Percentiles rank a stretch among this genome's conserved stretches.
These are phyloP conservation scores for Zelonia costaricensis DNA, from an alignment of 208 protist genomes.

Conservation along the genomic window DNA sequence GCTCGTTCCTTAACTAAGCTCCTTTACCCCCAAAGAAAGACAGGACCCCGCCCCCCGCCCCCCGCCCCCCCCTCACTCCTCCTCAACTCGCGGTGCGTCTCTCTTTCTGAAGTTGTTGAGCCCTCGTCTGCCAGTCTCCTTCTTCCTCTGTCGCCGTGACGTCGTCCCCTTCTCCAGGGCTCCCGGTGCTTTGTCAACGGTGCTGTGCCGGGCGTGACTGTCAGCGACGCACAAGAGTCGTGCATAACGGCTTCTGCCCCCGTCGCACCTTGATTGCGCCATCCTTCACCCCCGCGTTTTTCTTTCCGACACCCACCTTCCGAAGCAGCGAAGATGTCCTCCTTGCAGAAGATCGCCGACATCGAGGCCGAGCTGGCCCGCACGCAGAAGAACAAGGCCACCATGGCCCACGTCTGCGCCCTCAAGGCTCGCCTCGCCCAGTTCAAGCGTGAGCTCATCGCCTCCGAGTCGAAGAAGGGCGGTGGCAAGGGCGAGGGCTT, in stretches of 20 bases:
- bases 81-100: too few relatives aligned
- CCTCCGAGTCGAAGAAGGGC: slow-evolving; percentile 85
- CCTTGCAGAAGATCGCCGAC: slow-evolving; percentile 93
- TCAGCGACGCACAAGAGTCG: too few relatives aligned
- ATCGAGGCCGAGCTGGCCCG: slow-evolving; percentile 97
- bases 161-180: too few relatives aligned
- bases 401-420: slow-evolving; percentile 95
- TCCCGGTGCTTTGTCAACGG: too few relatives aligned
- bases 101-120: too few relatives aligned
- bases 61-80: too few relatives aligned
- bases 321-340: slow-evolving; percentile 25
- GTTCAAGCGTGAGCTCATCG: slow-evolving; percentile 96
- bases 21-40: too few relatives aligned
- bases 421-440: slow-evolving; percentile 99
- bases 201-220: too few relatives aligned
- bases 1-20: too few relatives aligned
- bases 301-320: background rate
- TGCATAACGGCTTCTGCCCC: too few relatives aligned
- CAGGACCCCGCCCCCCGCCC: too few relatives aligned
- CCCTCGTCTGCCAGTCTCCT: too few relatives aligned
- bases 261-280: background rate
- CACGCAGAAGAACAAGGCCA: slow-evolving; percentile 99
- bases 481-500: slow-evolving; percentile 96
- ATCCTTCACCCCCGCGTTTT: background rate
- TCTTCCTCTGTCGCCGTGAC: background rate